Percentiles rank a stretch among this genome's conserved stretches.
Conservation (phyloP, 2,329 filamentous ascomycete species). For the Penicillium sp. region DNA sequence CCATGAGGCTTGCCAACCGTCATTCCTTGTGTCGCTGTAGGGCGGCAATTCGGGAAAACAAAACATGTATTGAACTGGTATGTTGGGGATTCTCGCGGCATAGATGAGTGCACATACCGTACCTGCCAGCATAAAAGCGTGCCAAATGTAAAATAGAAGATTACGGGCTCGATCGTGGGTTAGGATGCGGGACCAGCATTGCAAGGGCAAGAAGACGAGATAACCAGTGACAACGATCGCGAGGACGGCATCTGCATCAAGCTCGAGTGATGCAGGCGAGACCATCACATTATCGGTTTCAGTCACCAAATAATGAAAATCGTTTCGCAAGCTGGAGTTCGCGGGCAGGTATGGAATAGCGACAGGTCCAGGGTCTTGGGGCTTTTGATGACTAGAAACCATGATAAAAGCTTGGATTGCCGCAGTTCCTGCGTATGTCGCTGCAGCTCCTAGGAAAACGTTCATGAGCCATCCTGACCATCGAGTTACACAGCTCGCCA, state of each 20-base stretch:
- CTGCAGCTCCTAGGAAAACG: constrained; percentile 34
- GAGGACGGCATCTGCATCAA: constrained; percentile 35
- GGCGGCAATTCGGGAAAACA: constrained; percentile 31
- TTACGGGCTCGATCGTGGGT: constrained; percentile 28
- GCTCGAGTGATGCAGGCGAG: constrained; percentile 31
- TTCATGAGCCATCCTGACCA: constrained; percentile 35
- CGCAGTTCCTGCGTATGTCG: constrained; percentile 34
- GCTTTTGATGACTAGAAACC: constrained; percentile 19
- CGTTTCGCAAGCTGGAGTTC: constrained; percentile 14
- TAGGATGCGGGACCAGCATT: constrained; percentile 34
- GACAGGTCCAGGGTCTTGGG: constrained; percentile 15
- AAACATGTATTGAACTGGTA: constrained; percentile 32
- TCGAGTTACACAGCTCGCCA: constrained; percentile 29
- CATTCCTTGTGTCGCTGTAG: constrained; percentile 18
- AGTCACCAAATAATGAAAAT: constrained; percentile 26
- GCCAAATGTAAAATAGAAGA: constrained; percentile 32
- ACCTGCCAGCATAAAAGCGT: constrained; percentile 33
- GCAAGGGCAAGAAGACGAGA: constrained; percentile 35
- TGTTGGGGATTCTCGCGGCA: constrained; percentile 18
- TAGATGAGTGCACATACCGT: constrained; percentile 31
- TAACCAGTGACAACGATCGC: constrained; percentile 37
- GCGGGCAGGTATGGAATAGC: constrained; percentile 24
- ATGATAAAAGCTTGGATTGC: constrained; percentile 36
- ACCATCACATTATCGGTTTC: constrained; percentile 19
- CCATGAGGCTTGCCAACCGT: constrained; percentile 29